A percentile compares a stretch with the other conserved stretches of the same genome.
phyloP scores from a whole-genome alignment of 1,284 basidiomycete genomes.

The Sanguinoderma infundibulare region DNA sequence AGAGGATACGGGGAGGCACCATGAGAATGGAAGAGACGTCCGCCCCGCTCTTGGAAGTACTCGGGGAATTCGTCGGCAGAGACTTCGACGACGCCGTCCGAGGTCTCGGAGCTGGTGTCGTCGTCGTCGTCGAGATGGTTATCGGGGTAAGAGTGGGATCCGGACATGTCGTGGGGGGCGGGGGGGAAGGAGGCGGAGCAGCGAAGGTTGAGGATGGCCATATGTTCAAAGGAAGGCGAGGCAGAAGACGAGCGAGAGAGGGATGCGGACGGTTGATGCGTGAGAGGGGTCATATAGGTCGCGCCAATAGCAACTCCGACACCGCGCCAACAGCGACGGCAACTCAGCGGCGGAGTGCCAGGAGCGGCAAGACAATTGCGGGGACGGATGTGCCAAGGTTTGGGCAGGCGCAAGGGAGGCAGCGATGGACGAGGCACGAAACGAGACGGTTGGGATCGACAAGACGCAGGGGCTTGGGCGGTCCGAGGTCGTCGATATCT shows the following conservation, averaged over 20 bases:
- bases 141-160: constrained; percentile 10
- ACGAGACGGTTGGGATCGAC: constrained; percentile 18
- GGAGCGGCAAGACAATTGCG: constrained; percentile 23
- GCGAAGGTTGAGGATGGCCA: constrained; percentile 25
- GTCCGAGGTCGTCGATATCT: constrained; percentile 13
- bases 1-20: constrained; percentile 63
- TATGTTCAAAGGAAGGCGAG: constrained; percentile 20
- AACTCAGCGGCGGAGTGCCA: constrained; percentile 34
- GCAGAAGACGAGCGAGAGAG: constrained; percentile 19
- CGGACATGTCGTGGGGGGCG: constrained; percentile 15
- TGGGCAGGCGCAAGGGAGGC: constrained; percentile 9
- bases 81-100: constrained; percentile 46
- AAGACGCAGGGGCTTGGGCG: constrained; percentile 12
- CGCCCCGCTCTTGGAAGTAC: constrained; percentile 59
- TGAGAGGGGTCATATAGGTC: constrained; percentile 23
- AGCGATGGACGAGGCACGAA: constrained; percentile 10
- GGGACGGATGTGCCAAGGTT: constrained; percentile 10
- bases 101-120: constrained; percentile 45
- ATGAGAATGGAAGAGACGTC: constrained; percentile 70
- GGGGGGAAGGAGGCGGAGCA: constrained; percentile 10
- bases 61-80: constrained; percentile 54
- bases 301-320: constrained; percentile 31
- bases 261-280: constrained; percentile 21
- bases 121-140: constrained; percentile 22
- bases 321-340: constrained; percentile 29